Percentiles rank a stretch among this genome's conserved stretches.
phyloP scores from a whole-genome alignment of 2,329 filamentous ascomycete species.

The Aspergillus chevalieri region DNA sequence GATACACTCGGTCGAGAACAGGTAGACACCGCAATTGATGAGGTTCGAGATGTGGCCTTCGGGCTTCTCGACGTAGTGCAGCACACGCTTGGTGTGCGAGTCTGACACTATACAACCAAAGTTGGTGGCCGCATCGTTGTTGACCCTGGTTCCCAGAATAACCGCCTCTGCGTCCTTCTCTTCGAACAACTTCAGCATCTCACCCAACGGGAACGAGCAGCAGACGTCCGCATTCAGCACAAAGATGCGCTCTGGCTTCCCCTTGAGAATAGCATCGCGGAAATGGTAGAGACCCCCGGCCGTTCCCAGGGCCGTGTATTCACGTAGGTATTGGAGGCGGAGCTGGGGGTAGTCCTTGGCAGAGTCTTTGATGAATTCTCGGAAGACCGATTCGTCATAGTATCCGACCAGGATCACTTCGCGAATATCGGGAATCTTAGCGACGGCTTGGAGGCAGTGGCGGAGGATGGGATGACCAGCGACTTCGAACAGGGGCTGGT shows the following conservation, averaged over 20 bases:
- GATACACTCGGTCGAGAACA: constrained; percentile 91
- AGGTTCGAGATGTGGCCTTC: constrained; percentile 96
- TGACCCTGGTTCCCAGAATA: constrained; percentile 86
- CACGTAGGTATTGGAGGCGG: constrained; percentile 88
- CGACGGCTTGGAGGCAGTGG: constrained; percentile 89
- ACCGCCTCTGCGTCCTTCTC: constrained; percentile 95
- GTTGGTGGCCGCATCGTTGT: constrained; percentile 85
- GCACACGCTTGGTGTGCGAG: constrained; percentile 83
- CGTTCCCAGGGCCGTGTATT: constrained; percentile 94
- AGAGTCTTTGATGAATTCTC: constrained; percentile 94
- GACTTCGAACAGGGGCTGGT: constrained; percentile 90
- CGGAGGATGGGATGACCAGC: constrained; percentile 97
- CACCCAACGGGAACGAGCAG: constrained; percentile 92
- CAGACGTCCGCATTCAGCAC: constrained; percentile 97
- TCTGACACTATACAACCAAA: constrained; percentile 98
- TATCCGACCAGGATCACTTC: constrained; percentile 98
- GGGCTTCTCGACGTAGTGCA: constrained; percentile 99
- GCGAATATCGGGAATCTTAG: constrained; percentile 84
- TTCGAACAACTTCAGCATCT: constrained; percentile 91
- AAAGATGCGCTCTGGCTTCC: constrained; percentile 88
- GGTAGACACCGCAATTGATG: constrained; percentile 98
- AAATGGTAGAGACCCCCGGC: constrained; percentile 98
- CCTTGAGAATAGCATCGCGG: constrained; percentile 96
- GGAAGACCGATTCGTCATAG: constrained; percentile 95
- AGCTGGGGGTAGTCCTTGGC: constrained; percentile 78